Conservation (phyloP, 768 basidiomycete species). For the Calocybe indica region DNA sequence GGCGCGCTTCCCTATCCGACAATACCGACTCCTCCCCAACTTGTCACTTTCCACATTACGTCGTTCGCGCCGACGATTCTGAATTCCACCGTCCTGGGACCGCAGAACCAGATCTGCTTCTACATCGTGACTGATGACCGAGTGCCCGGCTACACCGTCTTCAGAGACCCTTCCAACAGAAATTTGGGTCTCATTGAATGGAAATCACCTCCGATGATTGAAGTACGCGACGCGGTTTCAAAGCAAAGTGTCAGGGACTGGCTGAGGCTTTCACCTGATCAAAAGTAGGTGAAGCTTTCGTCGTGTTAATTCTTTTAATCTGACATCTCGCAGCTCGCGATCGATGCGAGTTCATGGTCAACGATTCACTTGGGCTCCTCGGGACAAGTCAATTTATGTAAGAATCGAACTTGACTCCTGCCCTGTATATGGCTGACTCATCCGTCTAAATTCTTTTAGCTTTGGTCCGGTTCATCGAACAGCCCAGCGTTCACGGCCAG, state of each 20-base stretch:
- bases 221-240: conserved; percentile 42
- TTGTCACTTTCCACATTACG: conserved; percentile 42
- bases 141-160: conserved; percentile 46
- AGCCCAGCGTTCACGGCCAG: conserved; percentile 39
- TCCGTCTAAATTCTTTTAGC: conserved; percentile 23
- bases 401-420: conserved; percentile 12
- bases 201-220: conserved; percentile 42
- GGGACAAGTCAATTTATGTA: conserved; percentile 49
- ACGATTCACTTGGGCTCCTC: conserved; percentile 51
- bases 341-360: conserved; percentile 46
- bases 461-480: conserved; percentile 31
- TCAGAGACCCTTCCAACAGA: conserved; percentile 42
- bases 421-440: not conserved
- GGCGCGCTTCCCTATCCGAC: conserved; percentile 57
- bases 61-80: conserved; percentile 45
- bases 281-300: conserved; percentile 19
- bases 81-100: conserved; percentile 48
- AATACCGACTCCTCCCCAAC: conserved; percentile 22
- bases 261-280: conserved; percentile 47
- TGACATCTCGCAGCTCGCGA: conserved; percentile 29
- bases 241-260: conserved; percentile 48
- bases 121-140: conserved; percentile 43
- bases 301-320: not conserved
- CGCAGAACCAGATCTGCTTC: conserved; percentile 42
- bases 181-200: conserved; percentile 55